These are phyloP conservation scores for Cladosporium sp. DNA, from an alignment of 2,329 filamentous ascomycete species.

Conservation along the genomic window DNA sequence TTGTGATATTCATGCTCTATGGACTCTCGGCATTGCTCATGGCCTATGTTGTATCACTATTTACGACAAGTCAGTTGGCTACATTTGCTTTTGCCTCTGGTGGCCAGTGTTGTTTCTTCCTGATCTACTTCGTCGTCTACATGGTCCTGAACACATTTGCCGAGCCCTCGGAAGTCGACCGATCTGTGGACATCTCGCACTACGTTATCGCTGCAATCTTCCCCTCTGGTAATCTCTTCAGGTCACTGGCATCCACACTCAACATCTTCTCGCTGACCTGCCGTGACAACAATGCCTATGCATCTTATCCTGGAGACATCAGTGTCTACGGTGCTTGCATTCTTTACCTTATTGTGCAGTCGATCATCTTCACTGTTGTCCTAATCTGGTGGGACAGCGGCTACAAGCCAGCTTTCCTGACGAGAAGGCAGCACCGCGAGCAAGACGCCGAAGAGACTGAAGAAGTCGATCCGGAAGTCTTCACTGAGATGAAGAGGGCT, in stretches of 20 bases:
- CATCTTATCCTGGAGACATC: conserved; percentile 63
- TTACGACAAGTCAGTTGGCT: conserved; percentile 70
- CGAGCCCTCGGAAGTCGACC: conserved; percentile 62
- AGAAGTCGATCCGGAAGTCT: conserved; percentile 50
- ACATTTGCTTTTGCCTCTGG: conserved; percentile 79
- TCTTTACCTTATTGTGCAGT: conserved; percentile 71
- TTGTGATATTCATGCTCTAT: conserved; percentile 73
- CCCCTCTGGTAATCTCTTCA: conserved; percentile 68
- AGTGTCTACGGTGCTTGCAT: conserved; percentile 77
- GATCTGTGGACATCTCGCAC: conserved; percentile 61
- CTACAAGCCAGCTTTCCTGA: conserved; percentile 51
- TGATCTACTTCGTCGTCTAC: conserved; percentile 44
- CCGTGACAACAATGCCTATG: conserved; percentile 53
- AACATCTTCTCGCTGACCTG: conserved; percentile 83
- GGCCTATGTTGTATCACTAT: conserved; percentile 75
- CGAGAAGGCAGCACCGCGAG: conserved; percentile 40
- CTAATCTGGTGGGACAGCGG: conserved; percentile 79
- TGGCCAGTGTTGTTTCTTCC: conserved; percentile 55
- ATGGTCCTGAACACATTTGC: conserved; percentile 59
- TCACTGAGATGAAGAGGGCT: conserved; percentile 58
- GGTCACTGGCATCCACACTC: conserved; percentile 68
- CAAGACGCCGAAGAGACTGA: conserved; percentile 39
- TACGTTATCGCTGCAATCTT: conserved; percentile 69
- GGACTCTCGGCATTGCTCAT: conserved; percentile 70
- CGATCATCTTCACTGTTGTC: conserved; percentile 61